Base-by-base conservation (phyloP, 805 yeast species). In the Candida koratica region DNA sequence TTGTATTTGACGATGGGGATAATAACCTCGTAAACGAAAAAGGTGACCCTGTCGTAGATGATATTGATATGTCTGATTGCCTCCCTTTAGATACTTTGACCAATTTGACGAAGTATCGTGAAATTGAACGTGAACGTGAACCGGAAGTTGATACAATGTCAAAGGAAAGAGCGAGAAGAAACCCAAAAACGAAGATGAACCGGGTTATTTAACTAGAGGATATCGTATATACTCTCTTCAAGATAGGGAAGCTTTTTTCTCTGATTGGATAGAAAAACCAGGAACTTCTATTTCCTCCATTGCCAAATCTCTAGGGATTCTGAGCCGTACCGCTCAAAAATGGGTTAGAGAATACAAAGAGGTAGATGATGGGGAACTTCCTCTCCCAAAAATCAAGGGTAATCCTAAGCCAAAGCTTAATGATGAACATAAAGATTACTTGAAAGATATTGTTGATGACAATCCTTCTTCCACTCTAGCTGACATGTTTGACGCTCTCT, bases 1-100 rank as follows among this genome's bases (percentile, higher is more conserved):
- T 34, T 34, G 36, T 34, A 20, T 38, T 27, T 29, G 36, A 38
- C 17, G 35, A 38, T 38, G 38, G 42, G 17, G 42, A 38, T 20
- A 25, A 30, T 24, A 29, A 34, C 19, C 37, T 34, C 25, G 38
- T 39, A 11, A 35, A 39, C 22, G 42, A 34, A 26, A 17, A 19
- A 13, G 42, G 42, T 16, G 33, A 39, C 4, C 36, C 29, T 11
- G 29, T 34, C 6, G 16, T 34, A 16, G n/a, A n/a, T n/a, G n/a
- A n/a, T n/a, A n/a, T n/a, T n/a, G n/a, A n/a, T n/a, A n/a, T n/a
- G n/a, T n/a, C 24, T 17, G 37, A 27, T 24, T 32, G 33, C 24
- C 24, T 28, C 10, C 41, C 41, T 17, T 23, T 32, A 13, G 38
- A 34, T 25, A 25, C 23, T 34, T 35, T 39, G 12, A 19, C 29